These are phyloP conservation scores for Nematocida sp. DNA, from an alignment of 371 early-diverging fungal species.

Conservation along the genomic window DNA sequence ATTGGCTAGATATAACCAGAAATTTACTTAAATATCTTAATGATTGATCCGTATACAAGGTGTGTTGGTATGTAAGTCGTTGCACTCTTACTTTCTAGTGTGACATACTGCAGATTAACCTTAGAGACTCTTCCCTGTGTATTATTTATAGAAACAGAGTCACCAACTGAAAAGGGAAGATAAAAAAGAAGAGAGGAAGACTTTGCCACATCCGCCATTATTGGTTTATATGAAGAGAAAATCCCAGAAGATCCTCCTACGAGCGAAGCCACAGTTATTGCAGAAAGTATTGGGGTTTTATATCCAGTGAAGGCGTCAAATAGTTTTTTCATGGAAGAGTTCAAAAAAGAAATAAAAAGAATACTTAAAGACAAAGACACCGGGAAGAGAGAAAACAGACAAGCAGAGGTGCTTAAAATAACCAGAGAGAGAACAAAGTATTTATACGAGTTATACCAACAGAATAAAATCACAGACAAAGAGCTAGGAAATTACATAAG, in stretches of 20 bases:
- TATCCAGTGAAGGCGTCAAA: neutral
- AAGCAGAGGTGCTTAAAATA: conserved; percentile 31
- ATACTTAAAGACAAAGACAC: neutral
- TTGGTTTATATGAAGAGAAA: conserved; percentile 37
- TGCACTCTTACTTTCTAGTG: conserved; percentile 33
- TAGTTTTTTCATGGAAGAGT: conserved; percentile 25
- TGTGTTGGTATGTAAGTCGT: conserved; percentile 37
- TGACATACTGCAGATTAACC: conserved; percentile 5
- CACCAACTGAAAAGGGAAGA: conserved; percentile 37
- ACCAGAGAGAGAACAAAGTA: conserved; percentile 30
- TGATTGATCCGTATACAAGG: conserved; percentile 14
- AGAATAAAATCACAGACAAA: conserved; percentile 10
- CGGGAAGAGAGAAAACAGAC: conserved; percentile 32
- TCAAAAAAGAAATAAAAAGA: conserved; percentile 3
- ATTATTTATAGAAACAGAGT: conserved; percentile 30
- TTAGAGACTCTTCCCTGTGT: conserved; percentile 12
- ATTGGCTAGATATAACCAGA: neutral
- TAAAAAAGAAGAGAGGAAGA: conserved; percentile 7
- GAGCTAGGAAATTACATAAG: neutral
- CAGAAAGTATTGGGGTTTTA: neutral
- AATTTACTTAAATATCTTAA: conserved; percentile 37
- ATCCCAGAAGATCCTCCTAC: neutral
- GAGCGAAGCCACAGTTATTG: conserved; percentile 4
- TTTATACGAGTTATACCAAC: neutral
- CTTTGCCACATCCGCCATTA: conserved; percentile 19